Base-by-base conservation (phyloP, 2,329 filamentous ascomycete species). In the Paracorniculantispora psalliotae region DNA sequence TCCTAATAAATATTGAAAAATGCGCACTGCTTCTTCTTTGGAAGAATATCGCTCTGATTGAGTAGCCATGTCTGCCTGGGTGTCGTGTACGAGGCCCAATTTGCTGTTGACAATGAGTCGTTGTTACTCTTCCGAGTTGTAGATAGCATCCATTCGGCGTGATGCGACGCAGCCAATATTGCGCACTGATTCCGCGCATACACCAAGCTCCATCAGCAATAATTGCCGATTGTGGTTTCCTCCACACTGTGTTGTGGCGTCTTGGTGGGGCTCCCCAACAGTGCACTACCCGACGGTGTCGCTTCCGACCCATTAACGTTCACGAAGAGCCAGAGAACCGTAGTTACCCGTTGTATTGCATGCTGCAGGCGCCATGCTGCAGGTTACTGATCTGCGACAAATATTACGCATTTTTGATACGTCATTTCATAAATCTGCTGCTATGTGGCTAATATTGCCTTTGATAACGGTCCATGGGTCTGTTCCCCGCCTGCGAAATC, bases 1-100 rank as follows among this genome's bases (percentile, higher is more conserved):
- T 15, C 55, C 57, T 4, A 63, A 55, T 4, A 71, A 30, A 19
- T 67, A 59, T 21, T 67, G 63, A 17, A 69, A 57, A 33, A 71
- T 67, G 2, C 58, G 56, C n/a, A 26, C 39, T 15, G 64, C 64
- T 59, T 71, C 69, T 2, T 62, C 62, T 23, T 63, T 64, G 7
- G 67, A 68, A 49, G 64, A 67, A 50, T 69, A 70, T 12, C 9
- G 5, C 15, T 47, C 25, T 1, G 13, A 4, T n/a, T 37, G 30
- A 7, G 9, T 12, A 8, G 41, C n/a, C 57, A 59, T 59, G n/a
- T n/a, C n/a, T n/a, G n/a, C n/a, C n/a, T n/a, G n/a, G n/a, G n/a
- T n/a, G n/a, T n/a, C n/a, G n/a, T n/a, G n/a, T n/a, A n/a, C n/a
- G n/a, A n/a, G n/a, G n/a, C n/a, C n/a, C n/a, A 3, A 17, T 9